Conservation (phyloP, 2,329 filamentous ascomycete species). For the Penicillium polonicum region DNA sequence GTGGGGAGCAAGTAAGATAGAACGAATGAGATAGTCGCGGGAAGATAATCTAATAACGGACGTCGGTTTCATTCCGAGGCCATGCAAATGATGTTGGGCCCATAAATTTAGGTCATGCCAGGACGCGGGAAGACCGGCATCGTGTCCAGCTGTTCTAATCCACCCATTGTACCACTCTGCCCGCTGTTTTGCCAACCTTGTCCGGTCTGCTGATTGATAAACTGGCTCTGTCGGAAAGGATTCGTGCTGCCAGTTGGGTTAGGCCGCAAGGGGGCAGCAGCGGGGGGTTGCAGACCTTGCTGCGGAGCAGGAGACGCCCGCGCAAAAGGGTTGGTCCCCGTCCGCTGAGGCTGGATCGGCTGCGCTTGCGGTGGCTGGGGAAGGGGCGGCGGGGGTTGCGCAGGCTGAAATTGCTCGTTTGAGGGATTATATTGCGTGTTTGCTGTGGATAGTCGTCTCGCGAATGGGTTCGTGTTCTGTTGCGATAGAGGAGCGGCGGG, state of each 20-base stretch:
- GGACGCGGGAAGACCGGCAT: conserved; percentile 84
- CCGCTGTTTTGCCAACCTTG: conserved; percentile 78
- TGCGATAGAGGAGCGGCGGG: conserved; percentile 52
- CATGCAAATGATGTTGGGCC: neutral
- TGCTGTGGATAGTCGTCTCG: conserved; percentile 55
- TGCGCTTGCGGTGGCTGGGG: conserved; percentile 38
- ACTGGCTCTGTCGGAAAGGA: conserved; percentile 86
- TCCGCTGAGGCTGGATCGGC: conserved; percentile 57
- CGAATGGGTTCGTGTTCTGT: conserved; percentile 84
- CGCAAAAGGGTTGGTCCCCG: conserved; percentile 71
- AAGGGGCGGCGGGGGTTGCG: conserved; percentile 35
- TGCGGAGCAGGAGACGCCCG: conserved; percentile 47
- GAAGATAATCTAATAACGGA: conserved; percentile 8
- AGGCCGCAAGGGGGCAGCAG: conserved; percentile 57
- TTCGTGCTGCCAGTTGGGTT: conserved; percentile 89
- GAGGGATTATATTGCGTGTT: conserved; percentile 32
- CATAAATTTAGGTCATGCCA: conserved; percentile 43
- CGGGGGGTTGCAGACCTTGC: conserved; percentile 33
- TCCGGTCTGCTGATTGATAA: conserved; percentile 85
- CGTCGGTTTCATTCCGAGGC: conserved; percentile 1
- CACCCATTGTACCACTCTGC: conserved; percentile 75
- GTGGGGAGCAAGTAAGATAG: conserved; percentile 4
- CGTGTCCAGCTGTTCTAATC: conserved; percentile 71
- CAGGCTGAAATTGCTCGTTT: conserved; percentile 20
- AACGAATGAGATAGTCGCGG: conserved; percentile 7